Conservation (phyloP, 2,329 filamentous ascomycete genomes). For the Helotiales sp. region DNA sequence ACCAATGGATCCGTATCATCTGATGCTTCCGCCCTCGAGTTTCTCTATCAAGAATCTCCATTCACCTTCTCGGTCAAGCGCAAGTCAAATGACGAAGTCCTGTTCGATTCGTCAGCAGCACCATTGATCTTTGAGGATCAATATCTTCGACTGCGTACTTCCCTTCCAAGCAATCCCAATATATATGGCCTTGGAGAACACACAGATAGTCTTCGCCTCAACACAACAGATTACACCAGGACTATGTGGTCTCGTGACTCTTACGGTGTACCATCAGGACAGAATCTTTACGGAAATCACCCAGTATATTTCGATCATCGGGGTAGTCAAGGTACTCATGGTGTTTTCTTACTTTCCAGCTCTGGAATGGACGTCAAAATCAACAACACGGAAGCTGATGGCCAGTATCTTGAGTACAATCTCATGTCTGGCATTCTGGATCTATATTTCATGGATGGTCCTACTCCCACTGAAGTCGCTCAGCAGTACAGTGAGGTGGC, state of each 20-base stretch:
- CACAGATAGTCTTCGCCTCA: conserved; percentile 56
- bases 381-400: conserved; percentile 54
- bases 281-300: conserved; percentile 63
- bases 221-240: conserved; percentile 59
- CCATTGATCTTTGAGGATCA: conserved; percentile 63
- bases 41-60: conserved; percentile 52
- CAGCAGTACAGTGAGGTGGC: conserved; percentile 58
- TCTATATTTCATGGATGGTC: conserved; percentile 66
- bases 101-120: conserved; percentile 61
- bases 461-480: conserved; percentile 56
- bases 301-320: conserved; percentile 65
- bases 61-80: conserved; percentile 61
- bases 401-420: conserved; percentile 75
- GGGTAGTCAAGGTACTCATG: conserved; percentile 57
- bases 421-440: conserved; percentile 75
- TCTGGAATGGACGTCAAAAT: conserved; percentile 76
- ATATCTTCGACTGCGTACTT: conserved; percentile 62
- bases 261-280: conserved; percentile 51
- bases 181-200: conserved; percentile 68
- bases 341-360: conserved; percentile 77
- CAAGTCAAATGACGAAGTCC: conserved; percentile 46
- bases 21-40: conserved; percentile 43
- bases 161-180: conserved; percentile 56
- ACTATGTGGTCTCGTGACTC: conserved; percentile 63
- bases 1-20: conserved; percentile 38